A percentile compares a stretch with the other conserved stretches of the same genome.
phyloP scores from a whole-genome alignment of 2,329 filamentous ascomycete genomes.

The Sclerotinia subarctica region DNA sequence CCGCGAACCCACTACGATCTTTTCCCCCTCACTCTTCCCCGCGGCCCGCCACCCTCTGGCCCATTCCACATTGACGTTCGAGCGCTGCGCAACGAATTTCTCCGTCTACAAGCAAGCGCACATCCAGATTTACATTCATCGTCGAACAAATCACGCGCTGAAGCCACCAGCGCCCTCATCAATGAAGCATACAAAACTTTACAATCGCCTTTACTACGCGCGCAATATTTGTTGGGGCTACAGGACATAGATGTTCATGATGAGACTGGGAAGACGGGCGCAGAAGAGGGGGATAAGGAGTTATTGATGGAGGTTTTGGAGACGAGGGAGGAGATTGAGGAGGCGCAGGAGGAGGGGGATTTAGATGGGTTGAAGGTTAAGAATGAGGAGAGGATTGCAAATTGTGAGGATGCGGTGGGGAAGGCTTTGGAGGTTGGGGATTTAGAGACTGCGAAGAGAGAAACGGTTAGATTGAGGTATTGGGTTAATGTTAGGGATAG shows the following conservation, averaged over 20 bases:
- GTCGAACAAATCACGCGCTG: conserved; percentile 58
- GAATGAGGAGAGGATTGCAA: conserved; percentile 66
- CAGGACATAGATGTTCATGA: conserved; percentile 66
- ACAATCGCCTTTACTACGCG: conserved; percentile 70
- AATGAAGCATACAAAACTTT: conserved; percentile 92
- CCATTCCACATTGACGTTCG: conserved; percentile 71
- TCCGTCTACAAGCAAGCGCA: conserved; percentile 72
- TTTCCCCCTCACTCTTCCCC: conserved; percentile 76
- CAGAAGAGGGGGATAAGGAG: conserved; percentile 64
- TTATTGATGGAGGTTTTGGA: conserved; percentile 79
- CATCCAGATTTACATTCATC: conserved; percentile 64
- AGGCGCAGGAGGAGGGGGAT: conserved; percentile 64
- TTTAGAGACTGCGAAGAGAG: conserved; percentile 61
- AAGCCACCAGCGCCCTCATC: conserved; percentile 75
- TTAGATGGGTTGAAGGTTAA: conserved; percentile 55
- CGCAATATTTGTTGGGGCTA: conserved; percentile 78
- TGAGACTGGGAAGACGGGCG: conserved; percentile 62
- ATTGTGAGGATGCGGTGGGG: conserved; percentile 61
- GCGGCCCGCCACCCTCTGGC: conserved; percentile 73
- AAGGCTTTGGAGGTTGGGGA: conserved; percentile 64
- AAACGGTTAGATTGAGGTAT: conserved; percentile 78
- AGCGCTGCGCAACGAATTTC: conserved; percentile 77
- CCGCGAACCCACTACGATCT: conserved; percentile 73
- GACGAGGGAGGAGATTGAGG: conserved; percentile 71
- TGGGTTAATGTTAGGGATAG: conserved; percentile 86